Percentiles rank a stretch among this genome's conserved stretches.
These are phyloP conservation scores for Nannochloropsis gaditana DNA, from an alignment of 108 stramenopile species.

Conservation along the genomic window DNA sequence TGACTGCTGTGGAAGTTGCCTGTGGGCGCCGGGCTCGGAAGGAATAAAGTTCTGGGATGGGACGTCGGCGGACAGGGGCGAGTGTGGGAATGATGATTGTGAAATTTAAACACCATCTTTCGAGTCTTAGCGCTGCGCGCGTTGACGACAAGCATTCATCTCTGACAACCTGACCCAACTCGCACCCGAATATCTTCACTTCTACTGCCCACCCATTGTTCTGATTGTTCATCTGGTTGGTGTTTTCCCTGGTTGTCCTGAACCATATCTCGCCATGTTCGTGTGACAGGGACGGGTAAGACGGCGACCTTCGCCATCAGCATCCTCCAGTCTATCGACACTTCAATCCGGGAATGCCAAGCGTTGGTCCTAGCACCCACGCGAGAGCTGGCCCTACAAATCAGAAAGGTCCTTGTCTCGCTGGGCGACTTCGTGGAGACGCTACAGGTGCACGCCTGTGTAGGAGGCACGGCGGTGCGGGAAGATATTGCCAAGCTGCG, in stretches of 20 bases:
- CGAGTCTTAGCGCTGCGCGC: conserved; percentile 89
- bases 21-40: not conserved
- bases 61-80: not conserved
- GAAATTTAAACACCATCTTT: conserved; percentile 82
- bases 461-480: conserved; percentile 98
- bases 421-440: conserved; percentile 96
- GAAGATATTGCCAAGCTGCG: conserved; percentile 95
- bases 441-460: conserved; percentile 92
- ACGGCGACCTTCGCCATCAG: conserved; percentile 98
- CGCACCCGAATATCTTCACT: conserved; percentile 25
- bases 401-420: conserved; percentile 97
- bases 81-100: conserved; percentile 25
- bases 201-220: not conserved
- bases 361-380: conserved; percentile 96
- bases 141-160: conserved; percentile 66
- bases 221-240: not conserved
- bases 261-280: not conserved
- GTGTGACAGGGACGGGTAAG: conserved; percentile 69
- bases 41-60: not conserved
- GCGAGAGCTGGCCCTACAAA: conserved; percentile 98
- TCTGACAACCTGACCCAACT: conserved; percentile 59
- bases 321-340: conserved; percentile 90
- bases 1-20: conserved; percentile 58
- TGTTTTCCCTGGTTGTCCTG: not conserved
- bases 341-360: conserved; percentile 81